Percentiles rank a stretch among this genome's conserved stretches.
Conservation (phyloP, 2,329 filamentous ascomycete genomes). For the Volutella citrinella region DNA sequence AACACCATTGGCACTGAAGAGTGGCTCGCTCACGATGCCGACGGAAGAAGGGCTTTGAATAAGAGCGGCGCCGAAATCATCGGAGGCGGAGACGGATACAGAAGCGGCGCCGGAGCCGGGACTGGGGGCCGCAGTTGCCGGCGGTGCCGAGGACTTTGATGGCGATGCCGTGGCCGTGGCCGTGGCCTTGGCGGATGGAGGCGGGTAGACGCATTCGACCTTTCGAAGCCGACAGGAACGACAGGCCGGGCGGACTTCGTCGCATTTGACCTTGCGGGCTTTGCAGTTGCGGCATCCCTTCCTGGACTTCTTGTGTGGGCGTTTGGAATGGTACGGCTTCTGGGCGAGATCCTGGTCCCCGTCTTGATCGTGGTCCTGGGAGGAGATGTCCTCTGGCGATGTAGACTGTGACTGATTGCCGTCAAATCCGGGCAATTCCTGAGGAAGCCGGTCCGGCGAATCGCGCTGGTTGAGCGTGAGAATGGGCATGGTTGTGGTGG, state of each 20-base stretch:
- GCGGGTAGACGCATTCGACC: constrained; percentile 49
- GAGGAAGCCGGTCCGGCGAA: too few relatives aligned
- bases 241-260: constrained; percentile 49
- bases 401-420: too few relatives aligned
- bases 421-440: too few relatives aligned
- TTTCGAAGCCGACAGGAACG: constrained; percentile 46
- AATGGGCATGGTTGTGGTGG: too few relatives aligned
- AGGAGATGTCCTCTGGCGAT: too few relatives aligned
- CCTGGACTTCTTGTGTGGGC: constrained; percentile 54
- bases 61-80: constrained; percentile 1
- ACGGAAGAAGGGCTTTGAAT: constrained; percentile 1
- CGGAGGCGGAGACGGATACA: constrained; percentile 1
- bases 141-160: not conserved
- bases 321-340: constrained; percentile 41
- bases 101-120: not conserved
- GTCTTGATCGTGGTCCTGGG: too few relatives aligned
- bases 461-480: too few relatives aligned
- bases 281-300: constrained; percentile 55
- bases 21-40: constrained; percentile 7
- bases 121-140: not conserved
- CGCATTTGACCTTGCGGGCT: constrained; percentile 53
- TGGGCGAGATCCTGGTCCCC: constrained; percentile 2
- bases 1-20: constrained; percentile 30
- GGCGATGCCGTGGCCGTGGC: constrained; percentile 7
- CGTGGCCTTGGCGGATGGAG: constrained; percentile 24